Evolutionary conservation across 225 moss, liverwort and hornwort species (phyloP), one percentile per base, ranked within the genome.

Genomic region (Bryoerythrophyllum caledonicum): DNA sequence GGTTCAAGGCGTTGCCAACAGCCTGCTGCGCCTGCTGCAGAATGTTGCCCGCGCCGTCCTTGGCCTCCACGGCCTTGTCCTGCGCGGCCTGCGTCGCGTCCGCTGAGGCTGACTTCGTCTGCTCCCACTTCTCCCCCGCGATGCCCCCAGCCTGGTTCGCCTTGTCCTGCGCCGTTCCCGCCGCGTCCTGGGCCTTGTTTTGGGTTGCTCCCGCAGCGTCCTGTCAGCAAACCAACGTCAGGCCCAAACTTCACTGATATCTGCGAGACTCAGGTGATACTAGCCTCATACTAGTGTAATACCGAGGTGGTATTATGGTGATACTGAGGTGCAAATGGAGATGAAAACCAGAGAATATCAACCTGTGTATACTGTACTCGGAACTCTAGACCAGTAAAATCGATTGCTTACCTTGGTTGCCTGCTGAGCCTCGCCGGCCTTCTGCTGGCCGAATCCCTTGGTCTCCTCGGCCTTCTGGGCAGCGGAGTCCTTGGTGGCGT

Each of bases 361-460:
- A 19, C 19, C 19, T 49, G 48, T 19, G 9, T 21, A 17, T 5
- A 24, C 9, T 16, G 10, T n/a, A 0, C 10, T 34, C 34, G 34
- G 4, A 10, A 34, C 8, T 60, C 34, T 40, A 5, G 40, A 7
- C 4, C 1, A n/a, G 10, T 16, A 34, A 12, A 25, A 48, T 49
- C 6, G 48, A 1, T 35, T 26, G 10, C 74, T 8, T 32, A 80
- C 83, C 82, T 32, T 67, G 63, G 82, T 73, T 12, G 82, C 82
- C 40, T 52, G 67, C 0, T 85, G 35, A 10, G 85, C 79, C 2
- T 87, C 79, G 19, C 85, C 87, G 1, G 82, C 67, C 79, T 87
- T 85, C 80, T 79, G 79, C 73, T 81, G 79, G 3, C 85, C 79
- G 46, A 82, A 27, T 12, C 72, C 74, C 82, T 81, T 78, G 60